A percentile compares a stretch with the other conserved stretches of the same genome.
Evolutionary conservation across 176 grass and related monocot species (phyloP).

Genomic region (Oropetium thomaeum): DNA sequence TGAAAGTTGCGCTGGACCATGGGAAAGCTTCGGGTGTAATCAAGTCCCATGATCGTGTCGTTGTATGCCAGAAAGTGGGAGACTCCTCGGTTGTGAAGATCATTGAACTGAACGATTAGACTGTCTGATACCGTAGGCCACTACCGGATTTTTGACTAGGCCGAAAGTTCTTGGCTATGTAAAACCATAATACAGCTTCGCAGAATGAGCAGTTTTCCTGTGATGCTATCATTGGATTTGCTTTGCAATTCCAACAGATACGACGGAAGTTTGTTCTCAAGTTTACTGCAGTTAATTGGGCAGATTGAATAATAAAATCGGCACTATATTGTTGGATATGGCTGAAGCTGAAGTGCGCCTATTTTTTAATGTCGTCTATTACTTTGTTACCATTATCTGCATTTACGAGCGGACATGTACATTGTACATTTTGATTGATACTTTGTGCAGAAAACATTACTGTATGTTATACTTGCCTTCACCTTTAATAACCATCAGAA

Average conservation of each 20-base stretch:
- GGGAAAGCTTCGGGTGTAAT: slow-evolving; percentile 86
- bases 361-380: too few relatives aligned
- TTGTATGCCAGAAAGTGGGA: slow-evolving; percentile 94
- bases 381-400: too few relatives aligned
- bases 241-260: background rate
- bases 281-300: background rate
- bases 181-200: slow-evolving; percentile 1
- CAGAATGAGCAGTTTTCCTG: slow-evolving; percentile 15
- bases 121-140: slow-evolving; percentile 17
- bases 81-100: slow-evolving; percentile 98
- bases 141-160: slow-evolving; percentile 15
- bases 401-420: too few relatives aligned
- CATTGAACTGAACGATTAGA: slow-evolving; percentile 89
- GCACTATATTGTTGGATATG: background rate
- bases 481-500: too few relatives aligned
- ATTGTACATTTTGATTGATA: background rate
- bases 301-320: slow-evolving; percentile 18
- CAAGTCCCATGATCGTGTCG: slow-evolving; percentile 92
- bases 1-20: slow-evolving; percentile 97
- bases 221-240: slow-evolving; percentile 22
- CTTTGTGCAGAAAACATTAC: too few relatives aligned
- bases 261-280: background rate
- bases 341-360: background rate
- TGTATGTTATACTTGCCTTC: too few relatives aligned
- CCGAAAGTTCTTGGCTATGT: slow-evolving; percentile 25